Evolutionary conservation across 805 yeast species (phyloP).

Genomic region (Starmerella gropengiesseri): DNA sequence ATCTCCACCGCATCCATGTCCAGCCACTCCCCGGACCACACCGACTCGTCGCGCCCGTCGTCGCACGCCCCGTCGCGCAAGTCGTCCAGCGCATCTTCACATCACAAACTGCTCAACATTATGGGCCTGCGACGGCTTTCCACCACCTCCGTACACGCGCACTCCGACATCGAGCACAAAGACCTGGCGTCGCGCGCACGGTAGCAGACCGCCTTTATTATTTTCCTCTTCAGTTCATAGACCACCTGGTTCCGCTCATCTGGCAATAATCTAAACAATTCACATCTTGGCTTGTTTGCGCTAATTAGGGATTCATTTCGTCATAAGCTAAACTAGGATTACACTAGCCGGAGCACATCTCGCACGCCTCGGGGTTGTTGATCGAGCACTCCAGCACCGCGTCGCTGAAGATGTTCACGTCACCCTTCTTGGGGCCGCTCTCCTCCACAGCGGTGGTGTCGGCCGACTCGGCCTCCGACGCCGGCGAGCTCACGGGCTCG

Average conservation of each 20-base stretch:
- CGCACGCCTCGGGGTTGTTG: conserved; percentile 92
- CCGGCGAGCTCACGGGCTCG: conserved; percentile 14
- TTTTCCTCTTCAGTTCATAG: too few relatives aligned
- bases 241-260: too few relatives aligned
- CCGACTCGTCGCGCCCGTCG: not conserved
- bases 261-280: too few relatives aligned
- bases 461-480: conserved; percentile 13
- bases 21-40: too few relatives aligned
- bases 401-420: conserved; percentile 76
- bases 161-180: not conserved
- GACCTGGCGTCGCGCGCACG: not conserved
- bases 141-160: not conserved
- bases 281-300: too few relatives aligned
- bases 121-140: conserved; percentile 7
- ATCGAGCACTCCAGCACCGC: conserved; percentile 95
- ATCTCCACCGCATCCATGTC: conserved; percentile 1
- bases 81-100: not conserved
- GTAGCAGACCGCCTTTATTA: too few relatives aligned
- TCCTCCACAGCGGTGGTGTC: conserved; percentile 13
- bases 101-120: not conserved
- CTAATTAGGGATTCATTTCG: conserved; percentile 8
- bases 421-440: conserved; percentile 33
- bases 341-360: conserved; percentile 90
- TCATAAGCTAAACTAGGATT: conserved; percentile 1
- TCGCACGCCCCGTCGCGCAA: not conserved